Conservation (phyloP, 306 rosid species). For the Albizia julibrissin region DNA sequence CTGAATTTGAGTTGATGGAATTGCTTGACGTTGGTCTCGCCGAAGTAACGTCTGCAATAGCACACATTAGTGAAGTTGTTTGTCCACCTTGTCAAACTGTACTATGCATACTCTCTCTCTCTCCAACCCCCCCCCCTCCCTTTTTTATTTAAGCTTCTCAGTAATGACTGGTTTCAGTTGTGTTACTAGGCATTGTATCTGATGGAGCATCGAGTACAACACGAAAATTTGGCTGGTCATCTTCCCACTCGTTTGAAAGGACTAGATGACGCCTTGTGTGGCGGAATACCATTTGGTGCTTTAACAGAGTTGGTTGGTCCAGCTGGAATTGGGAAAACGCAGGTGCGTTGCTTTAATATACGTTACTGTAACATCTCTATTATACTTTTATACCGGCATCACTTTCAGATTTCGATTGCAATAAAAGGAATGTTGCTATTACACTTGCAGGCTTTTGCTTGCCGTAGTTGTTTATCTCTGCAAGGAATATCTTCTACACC, state of each 20-base stretch:
- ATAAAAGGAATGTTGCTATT: too few relatives aligned
- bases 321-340: slow-evolving; percentile 93
- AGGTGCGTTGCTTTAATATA: slow-evolving; percentile 42
- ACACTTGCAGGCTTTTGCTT: too few relatives aligned
- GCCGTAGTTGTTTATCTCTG: background rate
- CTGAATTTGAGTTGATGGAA: slow-evolving; percentile 91
- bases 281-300: slow-evolving; percentile 90
- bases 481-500: background rate
- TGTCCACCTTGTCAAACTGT: slow-evolving; percentile 94
- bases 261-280: slow-evolving; percentile 81
- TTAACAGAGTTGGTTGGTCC: slow-evolving; percentile 98
- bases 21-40: slow-evolving; percentile 73
- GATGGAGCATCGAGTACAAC: slow-evolving; percentile 69
- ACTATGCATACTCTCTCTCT: background rate
- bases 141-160: slow-evolving; percentile 3
- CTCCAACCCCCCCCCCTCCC: background rate
- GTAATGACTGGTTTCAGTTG: slow-evolving; percentile 35
- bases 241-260: slow-evolving; percentile 85
- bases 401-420: too few relatives aligned
- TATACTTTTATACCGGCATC: background rate
- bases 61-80: slow-evolving; percentile 74
- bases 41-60: slow-evolving; percentile 65
- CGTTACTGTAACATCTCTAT: background rate
- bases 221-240: slow-evolving; percentile 73
- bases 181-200: slow-evolving; percentile 57